Evolutionary conservation across 441 rosid genomes (phyloP), one percentile per base, ranked within the genome.

Genomic region (Pelargonium australe): DNA sequence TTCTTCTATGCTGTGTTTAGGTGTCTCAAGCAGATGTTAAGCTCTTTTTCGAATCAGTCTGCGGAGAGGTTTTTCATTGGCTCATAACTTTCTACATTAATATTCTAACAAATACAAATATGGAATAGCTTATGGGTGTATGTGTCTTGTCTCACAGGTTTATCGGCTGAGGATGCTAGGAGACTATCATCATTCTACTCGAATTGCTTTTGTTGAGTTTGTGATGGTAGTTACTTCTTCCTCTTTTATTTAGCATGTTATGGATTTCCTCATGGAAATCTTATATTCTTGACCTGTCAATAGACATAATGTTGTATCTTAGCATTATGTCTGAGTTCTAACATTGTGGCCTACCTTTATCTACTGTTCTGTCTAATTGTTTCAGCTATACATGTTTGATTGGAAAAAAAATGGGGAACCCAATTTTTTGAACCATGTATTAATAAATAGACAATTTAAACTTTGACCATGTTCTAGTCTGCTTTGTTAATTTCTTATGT

Each of bases 1-100:
- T 31, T 31, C 41, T 37, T 37, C 1, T 0, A 37, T 73, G 53
- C 63, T 63, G 47, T 64, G 45, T 75, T 77, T 81, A 92, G 97
- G 84, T 92, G 73, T 78, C 91, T 77, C 98, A 90, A 78, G 71
- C 85, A 7, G 96, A 92, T 69, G 81, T 92, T 41, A 88, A 84
- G 75, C 82, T 84, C 73, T 90, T 90, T 71, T 92, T 92, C 43
- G 95, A 92, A 84, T 70, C 90, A 4, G 75, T 85, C 45, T 92
- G 98, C 79, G 98, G 98, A 71, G 95, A 88, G 87, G 97, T 89
- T 53, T 53, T 5, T 13, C 60, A n/a, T 53, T 5, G n/a, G 20
- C 60, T 53, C 23, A 53, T 53, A 53, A 53, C 60, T 53, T 53
- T 53, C 17, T 53, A 11, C 17, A 1, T 14, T 53, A 53, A 53